These are phyloP conservation scores for Linnemannia schmuckeri DNA, from an alignment of 192 early-diverging fungal species.

Conservation along the genomic window DNA sequence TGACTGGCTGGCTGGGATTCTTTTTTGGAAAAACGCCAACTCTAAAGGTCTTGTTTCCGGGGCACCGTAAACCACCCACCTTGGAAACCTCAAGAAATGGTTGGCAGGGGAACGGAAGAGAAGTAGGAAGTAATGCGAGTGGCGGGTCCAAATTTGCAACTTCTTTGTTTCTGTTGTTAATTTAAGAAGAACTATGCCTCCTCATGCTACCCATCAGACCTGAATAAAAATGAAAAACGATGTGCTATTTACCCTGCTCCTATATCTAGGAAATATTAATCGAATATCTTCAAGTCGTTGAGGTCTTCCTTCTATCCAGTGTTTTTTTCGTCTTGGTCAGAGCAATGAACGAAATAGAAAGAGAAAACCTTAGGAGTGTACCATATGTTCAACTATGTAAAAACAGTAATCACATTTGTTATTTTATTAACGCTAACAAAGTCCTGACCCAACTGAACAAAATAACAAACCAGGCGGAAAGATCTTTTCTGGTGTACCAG, in stretches of 20 bases:
- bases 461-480: background rate
- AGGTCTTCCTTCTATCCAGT: background rate
- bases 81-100: no score
- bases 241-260: no score
- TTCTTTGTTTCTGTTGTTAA: no score
- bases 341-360: background rate
- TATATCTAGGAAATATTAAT: no score
- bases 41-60: slow-evolving; percentile 2
- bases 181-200: no score
- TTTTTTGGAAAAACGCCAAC: background rate
- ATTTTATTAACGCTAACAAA: background rate
- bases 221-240: no score
- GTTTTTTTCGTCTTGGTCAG: background rate
- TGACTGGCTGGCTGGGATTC: background rate
- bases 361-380: background rate
- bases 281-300: no score
- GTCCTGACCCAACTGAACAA: background rate
- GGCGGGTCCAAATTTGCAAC: no score
- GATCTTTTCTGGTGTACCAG: background rate
- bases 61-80: background rate
- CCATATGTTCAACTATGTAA: background rate
- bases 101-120: background rate
- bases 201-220: no score
- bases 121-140: background rate
- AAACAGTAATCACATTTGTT: no score